phyloP scores from a whole-genome alignment of 805 yeast genomes.

The Saccharomycopsis selenospora region DNA sequence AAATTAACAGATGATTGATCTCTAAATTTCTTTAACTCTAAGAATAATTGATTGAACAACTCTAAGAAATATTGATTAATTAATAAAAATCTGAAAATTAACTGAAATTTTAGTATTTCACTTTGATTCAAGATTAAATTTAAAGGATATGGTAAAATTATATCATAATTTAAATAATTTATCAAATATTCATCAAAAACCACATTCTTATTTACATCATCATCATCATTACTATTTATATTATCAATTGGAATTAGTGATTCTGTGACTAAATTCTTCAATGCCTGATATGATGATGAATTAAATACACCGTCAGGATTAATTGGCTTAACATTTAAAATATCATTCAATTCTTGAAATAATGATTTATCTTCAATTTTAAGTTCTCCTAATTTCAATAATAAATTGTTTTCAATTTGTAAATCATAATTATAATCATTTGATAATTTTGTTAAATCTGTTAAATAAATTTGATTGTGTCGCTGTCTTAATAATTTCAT shows the following conservation, averaged over 20 bases:
- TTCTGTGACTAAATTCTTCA: slow-evolving; percentile 15
- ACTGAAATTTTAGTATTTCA: slow-evolving; percentile 68
- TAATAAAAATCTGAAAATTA: slow-evolving; percentile 64
- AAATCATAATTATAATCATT: slow-evolving; percentile 11
- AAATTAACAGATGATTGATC: neutral
- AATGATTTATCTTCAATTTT: slow-evolving; percentile 38
- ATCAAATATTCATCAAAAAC: slow-evolving; percentile 37
- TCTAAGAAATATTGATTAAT: slow-evolving; percentile 3
- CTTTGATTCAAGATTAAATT: slow-evolving; percentile 68
- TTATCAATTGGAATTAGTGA: slow-evolving; percentile 12
- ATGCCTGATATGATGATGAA: slow-evolving; percentile 18
- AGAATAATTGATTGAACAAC: slow-evolving; percentile 7
- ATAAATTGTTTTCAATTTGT: slow-evolving; percentile 1
- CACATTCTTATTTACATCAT: slow-evolving; percentile 28
- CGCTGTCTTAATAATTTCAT: slow-evolving; percentile 4
- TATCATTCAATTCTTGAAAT: slow-evolving; percentile 38
- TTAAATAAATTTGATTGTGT: slow-evolving; percentile 19
- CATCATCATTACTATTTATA: slow-evolving; percentile 6
- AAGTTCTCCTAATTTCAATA: slow-evolving; percentile 12
- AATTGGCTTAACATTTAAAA: slow-evolving; percentile 46
- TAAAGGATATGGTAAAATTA: slow-evolving; percentile 79
- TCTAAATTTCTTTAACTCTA: neutral
- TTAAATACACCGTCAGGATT: slow-evolving; percentile 45
- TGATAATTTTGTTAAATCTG: slow-evolving; percentile 19
- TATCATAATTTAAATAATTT: slow-evolving; percentile 46